Evolutionary conservation across 2,329 filamentous ascomycete genomes (phyloP).

Genomic region (Paraphaeosphaeria minitans): DNA sequence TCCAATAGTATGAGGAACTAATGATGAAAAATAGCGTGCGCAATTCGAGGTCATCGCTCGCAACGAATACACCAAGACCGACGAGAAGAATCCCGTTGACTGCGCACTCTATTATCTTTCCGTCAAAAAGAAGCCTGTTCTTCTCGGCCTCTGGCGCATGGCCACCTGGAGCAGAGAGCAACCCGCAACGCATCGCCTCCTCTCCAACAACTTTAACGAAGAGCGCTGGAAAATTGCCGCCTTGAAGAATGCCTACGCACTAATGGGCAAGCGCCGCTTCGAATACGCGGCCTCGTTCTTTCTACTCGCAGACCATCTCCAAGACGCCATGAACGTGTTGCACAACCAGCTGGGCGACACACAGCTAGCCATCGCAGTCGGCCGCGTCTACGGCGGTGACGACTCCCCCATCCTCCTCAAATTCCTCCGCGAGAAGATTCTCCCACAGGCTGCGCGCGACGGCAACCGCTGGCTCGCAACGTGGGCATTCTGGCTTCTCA

Average conservation of each 20-base stretch:
- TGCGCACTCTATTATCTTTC: slow-evolving; percentile 93
- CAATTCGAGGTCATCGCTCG: slow-evolving; percentile 92
- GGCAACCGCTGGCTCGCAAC: slow-evolving; percentile 93
- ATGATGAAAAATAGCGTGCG: slow-evolving; percentile 57
- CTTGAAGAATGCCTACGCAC: slow-evolving; percentile 92
- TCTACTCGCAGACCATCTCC: slow-evolving; percentile 81
- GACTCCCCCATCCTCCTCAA: slow-evolving; percentile 72
- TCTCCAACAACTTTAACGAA: slow-evolving; percentile 90
- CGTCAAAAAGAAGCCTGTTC: slow-evolving; percentile 84
- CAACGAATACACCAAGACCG: slow-evolving; percentile 88
- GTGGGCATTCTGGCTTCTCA: slow-evolving; percentile 94
- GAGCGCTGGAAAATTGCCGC: slow-evolving; percentile 86
- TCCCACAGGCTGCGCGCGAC: slow-evolving; percentile 76
- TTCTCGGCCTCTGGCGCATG: slow-evolving; percentile 94
- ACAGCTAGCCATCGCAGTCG: slow-evolving; percentile 86
- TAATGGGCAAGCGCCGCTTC: slow-evolving; percentile 89
- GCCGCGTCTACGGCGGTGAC: slow-evolving; percentile 87
- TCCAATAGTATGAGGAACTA: slow-evolving; percentile 8
- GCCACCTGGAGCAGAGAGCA: slow-evolving; percentile 90
- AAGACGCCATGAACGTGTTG: slow-evolving; percentile 85
- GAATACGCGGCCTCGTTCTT: slow-evolving; percentile 97
- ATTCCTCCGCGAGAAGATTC: slow-evolving; percentile 78
- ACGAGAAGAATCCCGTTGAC: slow-evolving; percentile 86
- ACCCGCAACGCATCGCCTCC: slow-evolving; percentile 73
- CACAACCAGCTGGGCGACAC: slow-evolving; percentile 85